Conservation (phyloP, 208 protist genomes). For the Strigomonas culicis region DNA sequence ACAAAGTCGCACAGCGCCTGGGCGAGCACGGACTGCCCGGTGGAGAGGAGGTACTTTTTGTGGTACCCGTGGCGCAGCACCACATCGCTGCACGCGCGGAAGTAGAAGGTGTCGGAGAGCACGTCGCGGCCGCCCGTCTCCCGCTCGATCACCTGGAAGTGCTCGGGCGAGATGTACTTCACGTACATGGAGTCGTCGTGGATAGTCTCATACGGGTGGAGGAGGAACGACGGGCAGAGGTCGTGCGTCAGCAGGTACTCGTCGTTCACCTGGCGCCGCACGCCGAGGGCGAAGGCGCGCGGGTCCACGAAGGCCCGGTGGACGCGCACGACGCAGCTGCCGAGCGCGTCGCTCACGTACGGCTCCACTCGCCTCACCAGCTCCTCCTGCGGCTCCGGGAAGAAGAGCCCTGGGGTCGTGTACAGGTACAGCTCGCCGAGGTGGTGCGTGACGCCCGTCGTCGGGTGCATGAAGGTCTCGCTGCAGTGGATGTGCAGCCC, state of each 20-base stretch:
- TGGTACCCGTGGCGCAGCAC: constrained; percentile 53
- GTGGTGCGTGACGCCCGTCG: constrained; percentile 32
- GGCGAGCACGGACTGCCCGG: constrained; percentile 84
- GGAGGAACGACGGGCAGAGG: constrained; percentile 80
- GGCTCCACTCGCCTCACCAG: constrained; percentile 44
- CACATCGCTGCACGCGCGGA: constrained; percentile 74
- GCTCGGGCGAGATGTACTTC: too few relatives aligned
- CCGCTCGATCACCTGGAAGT: too few relatives aligned
- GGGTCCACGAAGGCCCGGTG: constrained; percentile 81
- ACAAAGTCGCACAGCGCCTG: constrained; percentile 58
- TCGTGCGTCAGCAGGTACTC: constrained; percentile 84
- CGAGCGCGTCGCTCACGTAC: constrained; percentile 55
- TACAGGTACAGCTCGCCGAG: constrained; percentile 67
- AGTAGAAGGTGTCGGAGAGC: constrained; percentile 78
- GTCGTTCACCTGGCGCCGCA: constrained; percentile 56
- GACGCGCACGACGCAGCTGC: constrained; percentile 88
- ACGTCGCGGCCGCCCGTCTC: constrained; percentile 36
- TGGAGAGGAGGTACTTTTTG: constrained; percentile 67
- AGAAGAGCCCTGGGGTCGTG: constrained; percentile 40
- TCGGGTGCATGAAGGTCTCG: constrained; percentile 29
- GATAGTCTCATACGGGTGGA: constrained; percentile 92
- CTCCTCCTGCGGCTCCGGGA: constrained; percentile 84
- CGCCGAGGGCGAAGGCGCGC: constrained; percentile 53
- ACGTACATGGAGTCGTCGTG: constrained; percentile 19
- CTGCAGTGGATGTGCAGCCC: constrained; percentile 43